Conservation (phyloP, 2,329 filamentous ascomycete genomes). For the Penicillium sp. region DNA sequence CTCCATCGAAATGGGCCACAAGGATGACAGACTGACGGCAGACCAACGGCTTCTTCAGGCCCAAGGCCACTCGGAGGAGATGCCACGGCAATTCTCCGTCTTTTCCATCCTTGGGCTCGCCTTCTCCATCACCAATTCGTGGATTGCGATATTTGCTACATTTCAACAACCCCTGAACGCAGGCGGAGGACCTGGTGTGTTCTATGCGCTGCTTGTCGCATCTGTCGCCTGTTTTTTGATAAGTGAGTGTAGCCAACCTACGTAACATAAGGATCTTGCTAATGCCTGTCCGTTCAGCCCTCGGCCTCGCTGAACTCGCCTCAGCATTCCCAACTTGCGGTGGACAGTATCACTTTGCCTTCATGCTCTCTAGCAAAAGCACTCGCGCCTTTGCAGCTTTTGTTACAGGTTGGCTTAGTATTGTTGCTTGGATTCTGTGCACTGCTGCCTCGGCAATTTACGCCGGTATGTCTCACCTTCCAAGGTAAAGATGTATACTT, state of each 20-base stretch:
- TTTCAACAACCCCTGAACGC: not conserved
- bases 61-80: slow-evolving; percentile 44
- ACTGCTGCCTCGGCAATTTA: not conserved
- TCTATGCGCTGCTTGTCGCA: not conserved
- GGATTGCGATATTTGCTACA: slow-evolving; percentile 20
- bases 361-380: slow-evolving; percentile 15
- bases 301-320: slow-evolving; percentile 17
- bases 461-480: not conserved
- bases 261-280: not conserved
- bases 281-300: not conserved
- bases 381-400: slow-evolving; percentile 15
- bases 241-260: not conserved
- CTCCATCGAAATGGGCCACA: not conserved
- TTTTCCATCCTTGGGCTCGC: slow-evolving; percentile 48
- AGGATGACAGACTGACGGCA: not conserved
- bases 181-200: not conserved
- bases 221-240: not conserved
- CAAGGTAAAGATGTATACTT: not conserved
- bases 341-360: slow-evolving; percentile 23
- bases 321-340: slow-evolving; percentile 20
- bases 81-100: slow-evolving; percentile 47
- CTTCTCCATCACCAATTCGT: slow-evolving; percentile 51
- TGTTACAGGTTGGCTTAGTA: slow-evolving; percentile 18
- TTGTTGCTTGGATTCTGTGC: slow-evolving; percentile 14
- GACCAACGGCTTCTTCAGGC: not conserved